phyloP scores from a whole-genome alignment of 768 basidiomycete species.

The Mycena indigotica region DNA sequence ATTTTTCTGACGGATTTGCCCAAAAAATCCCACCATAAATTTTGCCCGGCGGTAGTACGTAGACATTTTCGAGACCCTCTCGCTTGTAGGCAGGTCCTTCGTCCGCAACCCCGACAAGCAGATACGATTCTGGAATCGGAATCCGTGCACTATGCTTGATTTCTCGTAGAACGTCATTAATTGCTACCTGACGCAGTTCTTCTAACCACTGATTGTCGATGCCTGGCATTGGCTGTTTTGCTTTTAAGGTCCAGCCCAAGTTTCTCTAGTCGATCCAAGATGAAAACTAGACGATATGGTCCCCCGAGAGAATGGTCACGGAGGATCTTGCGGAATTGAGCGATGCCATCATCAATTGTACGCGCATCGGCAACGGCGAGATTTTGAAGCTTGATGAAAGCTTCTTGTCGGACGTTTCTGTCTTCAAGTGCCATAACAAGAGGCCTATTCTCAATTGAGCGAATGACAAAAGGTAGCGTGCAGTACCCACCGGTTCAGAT shows the following conservation, averaged over 20 bases:
- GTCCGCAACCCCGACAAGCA: constrained; percentile 81
- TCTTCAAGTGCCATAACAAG: constrained; percentile 81
- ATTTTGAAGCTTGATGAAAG: constrained; percentile 66
- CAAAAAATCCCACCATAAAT: constrained; percentile 57
- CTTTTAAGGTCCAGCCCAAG: constrained; percentile 52
- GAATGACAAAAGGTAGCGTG: background rate
- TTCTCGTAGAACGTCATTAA: constrained; percentile 65
- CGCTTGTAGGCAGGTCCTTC: constrained; percentile 68
- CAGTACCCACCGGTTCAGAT: constrained; percentile 66
- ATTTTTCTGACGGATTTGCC: no score
- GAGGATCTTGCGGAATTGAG: constrained; percentile 51
- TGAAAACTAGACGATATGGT: constrained; percentile 50
- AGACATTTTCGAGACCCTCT: constrained; percentile 56
- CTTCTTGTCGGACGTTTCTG: constrained; percentile 58
- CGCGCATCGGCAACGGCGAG: constrained; percentile 55
- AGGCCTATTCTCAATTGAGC: constrained; percentile 44
- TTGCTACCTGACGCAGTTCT: constrained; percentile 59
- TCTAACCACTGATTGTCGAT: constrained; percentile 61
- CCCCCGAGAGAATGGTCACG: constrained; percentile 46
- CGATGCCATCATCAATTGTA: constrained; percentile 60
- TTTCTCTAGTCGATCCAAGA: constrained; percentile 52
- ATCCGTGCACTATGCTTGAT: constrained; percentile 80
- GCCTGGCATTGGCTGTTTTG: constrained; percentile 32
- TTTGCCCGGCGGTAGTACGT: constrained; percentile 52
- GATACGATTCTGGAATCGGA: constrained; percentile 63